Evolutionary conservation across 2,329 filamentous ascomycete genomes (phyloP).

Genomic region (Arthrobotrys iridis): DNA sequence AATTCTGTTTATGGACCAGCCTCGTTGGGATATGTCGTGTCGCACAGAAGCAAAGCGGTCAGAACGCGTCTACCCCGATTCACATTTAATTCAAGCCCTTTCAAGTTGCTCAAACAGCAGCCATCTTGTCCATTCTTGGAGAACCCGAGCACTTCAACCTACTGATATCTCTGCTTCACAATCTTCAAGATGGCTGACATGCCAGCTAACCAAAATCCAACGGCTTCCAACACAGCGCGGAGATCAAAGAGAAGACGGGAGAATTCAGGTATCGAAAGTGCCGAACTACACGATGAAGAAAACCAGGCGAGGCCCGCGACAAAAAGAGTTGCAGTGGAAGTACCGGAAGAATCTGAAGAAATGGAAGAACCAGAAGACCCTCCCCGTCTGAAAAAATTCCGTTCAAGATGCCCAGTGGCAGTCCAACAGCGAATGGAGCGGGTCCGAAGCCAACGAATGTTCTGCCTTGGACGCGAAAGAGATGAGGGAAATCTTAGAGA

Average conservation of each 20-base stretch:
- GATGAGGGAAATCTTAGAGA: conserved; percentile 61
- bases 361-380: conserved; percentile 15
- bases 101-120: no score
- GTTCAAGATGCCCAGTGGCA: conserved; percentile 53
- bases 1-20: background rate
- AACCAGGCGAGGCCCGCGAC: background rate
- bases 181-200: background rate
- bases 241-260: background rate
- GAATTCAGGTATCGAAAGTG: background rate
- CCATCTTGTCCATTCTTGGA: no score
- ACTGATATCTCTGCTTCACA: background rate
- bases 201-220: background rate
- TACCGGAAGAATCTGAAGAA: conserved; percentile 10
- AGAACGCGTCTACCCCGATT: background rate
- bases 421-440: conserved; percentile 55
- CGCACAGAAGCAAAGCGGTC: background rate
- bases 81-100: background rate
- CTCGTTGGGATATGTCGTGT: background rate
- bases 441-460: conserved; percentile 57
- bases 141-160: no score
- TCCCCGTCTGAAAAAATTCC: conserved; percentile 54
- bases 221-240: background rate
- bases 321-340: background rate
- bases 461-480: conserved; percentile 55
- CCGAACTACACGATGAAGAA: background rate